Evolutionary conservation across 2,329 filamentous ascomycete species (phyloP).

Genomic region (Aspergillus jensenii): DNA sequence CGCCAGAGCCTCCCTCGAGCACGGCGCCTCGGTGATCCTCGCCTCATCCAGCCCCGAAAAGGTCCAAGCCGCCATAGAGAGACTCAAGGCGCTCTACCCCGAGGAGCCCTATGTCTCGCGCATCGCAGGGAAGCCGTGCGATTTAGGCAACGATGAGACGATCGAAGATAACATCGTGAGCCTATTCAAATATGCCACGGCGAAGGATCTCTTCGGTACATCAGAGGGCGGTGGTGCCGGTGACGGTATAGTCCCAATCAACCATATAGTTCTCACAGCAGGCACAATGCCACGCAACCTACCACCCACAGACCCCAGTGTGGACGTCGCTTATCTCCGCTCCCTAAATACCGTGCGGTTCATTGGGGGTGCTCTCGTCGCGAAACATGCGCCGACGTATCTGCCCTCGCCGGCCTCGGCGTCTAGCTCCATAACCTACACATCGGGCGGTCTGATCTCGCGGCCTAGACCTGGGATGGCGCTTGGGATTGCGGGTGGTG

Average conservation of each 20-base stretch:
- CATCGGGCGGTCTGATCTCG: not conserved
- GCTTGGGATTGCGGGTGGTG: not conserved
- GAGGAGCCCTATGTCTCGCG: not conserved
- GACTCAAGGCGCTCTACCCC: conserved; percentile 47
- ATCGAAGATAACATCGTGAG: conserved; percentile 45
- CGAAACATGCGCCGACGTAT: conserved; percentile 31
- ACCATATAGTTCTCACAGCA: conserved; percentile 55
- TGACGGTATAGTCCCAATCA: conserved; percentile 26
- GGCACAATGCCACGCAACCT: conserved; percentile 24
- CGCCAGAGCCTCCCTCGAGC: conserved; percentile 52
- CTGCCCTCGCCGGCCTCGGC: not conserved
- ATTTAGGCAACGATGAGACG: conserved; percentile 43
- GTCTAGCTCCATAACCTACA: not conserved
- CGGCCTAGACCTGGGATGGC: not conserved
- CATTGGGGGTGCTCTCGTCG: conserved; percentile 37
- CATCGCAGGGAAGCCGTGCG: conserved; percentile 38
- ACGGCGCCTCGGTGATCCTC: conserved; percentile 46
- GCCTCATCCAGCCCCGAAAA: conserved; percentile 46
- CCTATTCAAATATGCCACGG: conserved; percentile 36
- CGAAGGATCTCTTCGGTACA: conserved; percentile 17
- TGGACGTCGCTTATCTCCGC: conserved; percentile 18
- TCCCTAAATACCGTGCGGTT: conserved; percentile 23
- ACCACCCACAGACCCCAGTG: conserved; percentile 29
- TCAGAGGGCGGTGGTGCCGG: not conserved
- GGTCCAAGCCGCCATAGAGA: conserved; percentile 41